Evolutionary conservation across 305 asterid species (phyloP).

Genomic region (Solanum hybrid): DNA sequence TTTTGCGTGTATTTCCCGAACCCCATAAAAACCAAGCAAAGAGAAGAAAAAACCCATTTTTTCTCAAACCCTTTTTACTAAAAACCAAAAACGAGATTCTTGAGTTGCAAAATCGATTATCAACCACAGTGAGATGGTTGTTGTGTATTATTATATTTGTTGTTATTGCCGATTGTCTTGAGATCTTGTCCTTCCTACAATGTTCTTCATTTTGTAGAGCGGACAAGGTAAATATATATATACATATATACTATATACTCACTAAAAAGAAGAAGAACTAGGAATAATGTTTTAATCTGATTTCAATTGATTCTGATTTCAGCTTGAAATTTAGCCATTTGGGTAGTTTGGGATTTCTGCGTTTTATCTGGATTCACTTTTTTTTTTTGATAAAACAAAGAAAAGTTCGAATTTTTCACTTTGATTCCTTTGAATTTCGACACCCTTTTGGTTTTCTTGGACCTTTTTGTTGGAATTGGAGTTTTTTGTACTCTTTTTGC

Average conservation of each 20-base stretch:
- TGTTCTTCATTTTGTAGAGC: slow-evolving; percentile 18
- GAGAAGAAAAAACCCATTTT: neutral
- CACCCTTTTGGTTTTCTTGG: neutral
- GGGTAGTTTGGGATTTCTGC: neutral
- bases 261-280: neutral
- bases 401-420: neutral
- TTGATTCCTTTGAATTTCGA: slow-evolving; percentile 7
- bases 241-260: neutral
- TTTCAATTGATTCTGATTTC: neutral
- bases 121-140: neutral
- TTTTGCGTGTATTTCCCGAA: neutral
- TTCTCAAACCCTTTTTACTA: neutral
- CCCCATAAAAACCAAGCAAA: neutral
- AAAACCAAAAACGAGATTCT: neutral
- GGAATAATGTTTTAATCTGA: neutral
- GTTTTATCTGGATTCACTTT: neutral
- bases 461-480: neutral
- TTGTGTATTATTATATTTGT: neutral
- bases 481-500: neutral
- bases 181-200: slow-evolving; percentile 15
- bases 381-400: neutral
- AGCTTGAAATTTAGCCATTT: neutral
- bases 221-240: slow-evolving; percentile 14
- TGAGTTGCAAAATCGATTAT: neutral
- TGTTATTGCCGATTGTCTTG: neutral